phyloP scores from a whole-genome alignment of 2,329 filamentous ascomycete genomes.

The Penicillium hordei region DNA sequence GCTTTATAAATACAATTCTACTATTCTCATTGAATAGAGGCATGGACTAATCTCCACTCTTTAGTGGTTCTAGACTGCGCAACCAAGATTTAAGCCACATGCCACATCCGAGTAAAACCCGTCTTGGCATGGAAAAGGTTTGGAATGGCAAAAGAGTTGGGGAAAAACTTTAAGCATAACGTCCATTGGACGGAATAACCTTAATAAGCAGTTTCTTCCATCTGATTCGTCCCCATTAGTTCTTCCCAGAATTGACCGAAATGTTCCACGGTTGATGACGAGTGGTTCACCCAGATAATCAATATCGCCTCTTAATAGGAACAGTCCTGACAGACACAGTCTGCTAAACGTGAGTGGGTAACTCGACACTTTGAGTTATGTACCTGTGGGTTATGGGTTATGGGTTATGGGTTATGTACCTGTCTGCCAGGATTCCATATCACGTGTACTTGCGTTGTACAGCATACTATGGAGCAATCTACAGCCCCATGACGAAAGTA shows the following conservation, averaged over 20 bases:
- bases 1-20: not conserved
- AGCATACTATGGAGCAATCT: not conserved
- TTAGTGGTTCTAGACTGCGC: not conserved
- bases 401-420: not conserved
- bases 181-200: not conserved
- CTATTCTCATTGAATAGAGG: too few species aligned
- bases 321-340: not conserved
- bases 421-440: not conserved
- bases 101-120: not conserved
- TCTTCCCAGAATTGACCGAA: not conserved
- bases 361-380: constrained; percentile 4
- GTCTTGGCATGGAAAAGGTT: not conserved
- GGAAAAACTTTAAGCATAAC: constrained; percentile 1
- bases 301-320: constrained; percentile 6
- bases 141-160: not conserved
- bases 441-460: not conserved
- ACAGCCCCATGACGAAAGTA: not conserved
- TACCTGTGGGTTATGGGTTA: too few species aligned
- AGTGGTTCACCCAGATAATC: not conserved
- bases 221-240: not conserved
- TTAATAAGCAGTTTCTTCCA: not conserved
- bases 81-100: not conserved
- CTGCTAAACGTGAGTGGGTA: not conserved
- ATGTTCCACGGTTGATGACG: not conserved
- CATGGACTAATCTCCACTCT: not conserved